Percentiles rank a stretch among this genome's conserved stretches.
These are phyloP conservation scores for Podaxis sp. DNA, from an alignment of 768 basidiomycete species.

Conservation along the genomic window DNA sequence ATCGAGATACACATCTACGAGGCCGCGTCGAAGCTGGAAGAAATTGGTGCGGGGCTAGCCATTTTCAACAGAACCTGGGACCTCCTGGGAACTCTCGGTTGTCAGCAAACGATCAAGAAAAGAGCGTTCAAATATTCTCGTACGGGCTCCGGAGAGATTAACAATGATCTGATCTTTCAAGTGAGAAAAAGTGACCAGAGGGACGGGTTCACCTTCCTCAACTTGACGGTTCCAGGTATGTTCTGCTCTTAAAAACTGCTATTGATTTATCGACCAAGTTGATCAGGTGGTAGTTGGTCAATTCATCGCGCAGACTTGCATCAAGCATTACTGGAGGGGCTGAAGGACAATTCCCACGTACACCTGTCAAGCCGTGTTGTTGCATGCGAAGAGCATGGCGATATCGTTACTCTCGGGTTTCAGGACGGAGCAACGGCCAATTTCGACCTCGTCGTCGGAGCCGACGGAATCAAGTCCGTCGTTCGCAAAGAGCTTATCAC, in stretches of 20 bases:
- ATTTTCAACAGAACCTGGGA: conserved; percentile 28
- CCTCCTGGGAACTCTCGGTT: conserved; percentile 19
- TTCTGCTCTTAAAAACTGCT: background rate
- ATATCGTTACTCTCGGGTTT: conserved; percentile 30
- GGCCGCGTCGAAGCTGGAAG: conserved; percentile 29
- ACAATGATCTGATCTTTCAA: conserved; percentile 16
- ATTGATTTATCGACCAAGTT: too few species aligned
- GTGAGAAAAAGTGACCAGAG: conserved; percentile 29
- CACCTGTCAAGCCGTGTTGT: conserved; percentile 39
- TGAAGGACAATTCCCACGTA: conserved; percentile 28
- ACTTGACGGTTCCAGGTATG: conserved; percentile 24
- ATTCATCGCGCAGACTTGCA: conserved; percentile 53
- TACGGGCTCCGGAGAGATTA: background rate
- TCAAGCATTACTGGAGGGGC: conserved; percentile 34
- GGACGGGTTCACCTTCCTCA: conserved; percentile 21
- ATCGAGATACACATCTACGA: conserved; percentile 35
- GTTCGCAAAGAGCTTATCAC: conserved; percentile 23
- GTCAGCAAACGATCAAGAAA: conserved; percentile 14
- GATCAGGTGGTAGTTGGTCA: conserved; percentile 13
- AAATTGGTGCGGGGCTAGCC: conserved; percentile 35
- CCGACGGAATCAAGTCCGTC: conserved; percentile 31
- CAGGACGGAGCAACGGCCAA: conserved; percentile 38
- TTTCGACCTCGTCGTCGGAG: conserved; percentile 45
- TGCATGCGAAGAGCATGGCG: conserved; percentile 28
- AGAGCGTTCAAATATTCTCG: background rate